Conservation (phyloP, 148 eudicot genomes). For the Chenopodium suecicum region DNA sequence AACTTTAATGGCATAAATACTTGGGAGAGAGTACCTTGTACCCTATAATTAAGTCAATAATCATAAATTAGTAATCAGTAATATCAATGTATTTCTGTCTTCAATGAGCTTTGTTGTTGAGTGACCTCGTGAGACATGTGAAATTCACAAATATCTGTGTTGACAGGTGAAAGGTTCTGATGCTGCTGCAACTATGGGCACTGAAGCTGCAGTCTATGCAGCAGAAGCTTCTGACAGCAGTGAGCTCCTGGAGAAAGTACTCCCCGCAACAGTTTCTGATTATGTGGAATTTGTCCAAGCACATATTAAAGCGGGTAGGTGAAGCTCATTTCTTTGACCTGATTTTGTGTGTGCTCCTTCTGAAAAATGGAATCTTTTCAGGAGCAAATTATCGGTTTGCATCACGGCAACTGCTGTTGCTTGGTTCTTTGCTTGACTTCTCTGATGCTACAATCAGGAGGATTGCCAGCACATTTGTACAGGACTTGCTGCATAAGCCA, state of each 20-base stretch:
- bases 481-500: conserved; percentile 56
- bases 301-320: conserved; percentile 82
- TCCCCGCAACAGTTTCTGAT: conserved; percentile 74
- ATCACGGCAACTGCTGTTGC: conserved; percentile 80
- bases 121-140: neutral
- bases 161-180: conserved; percentile 89
- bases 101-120: neutral
- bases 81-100: neutral
- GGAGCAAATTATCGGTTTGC: conserved; percentile 73
- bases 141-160: neutral
- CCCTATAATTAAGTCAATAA: neutral
- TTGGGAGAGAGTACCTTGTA: neutral
- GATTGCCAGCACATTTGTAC: conserved; percentile 65
- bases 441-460: conserved; percentile 81
- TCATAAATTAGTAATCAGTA: neutral
- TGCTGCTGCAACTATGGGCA: conserved; percentile 83
- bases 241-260: conserved; percentile 82
- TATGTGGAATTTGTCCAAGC: conserved; percentile 76
- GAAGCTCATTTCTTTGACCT: conserved; percentile 9
- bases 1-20: neutral
- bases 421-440: conserved; percentile 88
- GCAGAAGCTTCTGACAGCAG: conserved; percentile 86
- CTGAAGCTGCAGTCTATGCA: conserved; percentile 94
- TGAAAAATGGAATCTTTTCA: conserved; percentile 30
- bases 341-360: conserved; percentile 2